phyloP scores from a whole-genome alignment of 495 filamentous ascomycete species.

The Glutinoglossum americanum region DNA sequence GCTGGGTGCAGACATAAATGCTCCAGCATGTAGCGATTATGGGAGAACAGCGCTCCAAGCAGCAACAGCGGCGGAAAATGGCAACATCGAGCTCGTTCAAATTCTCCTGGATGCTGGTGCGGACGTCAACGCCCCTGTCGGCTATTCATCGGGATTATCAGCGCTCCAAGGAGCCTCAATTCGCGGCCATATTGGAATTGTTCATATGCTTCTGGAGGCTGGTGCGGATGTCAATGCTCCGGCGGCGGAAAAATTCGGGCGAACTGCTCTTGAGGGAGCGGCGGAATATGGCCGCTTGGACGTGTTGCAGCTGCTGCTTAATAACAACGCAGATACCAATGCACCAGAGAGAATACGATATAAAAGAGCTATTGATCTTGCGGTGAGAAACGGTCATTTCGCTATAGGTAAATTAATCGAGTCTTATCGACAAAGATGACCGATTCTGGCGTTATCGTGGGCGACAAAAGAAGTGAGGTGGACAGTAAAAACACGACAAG shows the following conservation, averaged over 20 bases:
- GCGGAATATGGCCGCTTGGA: not conserved
- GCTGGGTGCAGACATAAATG: not conserved
- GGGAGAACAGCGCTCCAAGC: not conserved
- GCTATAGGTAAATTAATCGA: not conserved
- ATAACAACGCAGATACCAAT: not conserved
- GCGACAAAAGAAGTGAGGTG: no score
- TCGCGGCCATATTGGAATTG: not conserved
- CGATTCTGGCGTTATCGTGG: no score
- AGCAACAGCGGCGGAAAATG: not conserved
- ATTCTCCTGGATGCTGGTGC: not conserved
- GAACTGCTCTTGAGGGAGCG: not conserved
- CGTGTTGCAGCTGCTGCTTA: not conserved
- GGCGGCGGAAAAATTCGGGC: not conserved
- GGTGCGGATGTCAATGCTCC: not conserved
- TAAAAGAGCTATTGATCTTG: not conserved
- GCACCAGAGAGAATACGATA: not conserved
- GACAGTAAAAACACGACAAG: no score
- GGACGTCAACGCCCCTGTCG: not conserved
- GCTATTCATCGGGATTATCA: not conserved
- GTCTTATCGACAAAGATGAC: not conserved
- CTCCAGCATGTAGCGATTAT: not conserved
- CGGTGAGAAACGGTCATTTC: not conserved
- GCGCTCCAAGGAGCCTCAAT: not conserved
- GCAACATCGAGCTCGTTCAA: not conserved
- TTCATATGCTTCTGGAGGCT: not conserved